Evolutionary conservation across 1,139 yeast genomes (phyloP), one percentile per base, ranked within the genome.

Genomic region (Petasospora fabianii): DNA sequence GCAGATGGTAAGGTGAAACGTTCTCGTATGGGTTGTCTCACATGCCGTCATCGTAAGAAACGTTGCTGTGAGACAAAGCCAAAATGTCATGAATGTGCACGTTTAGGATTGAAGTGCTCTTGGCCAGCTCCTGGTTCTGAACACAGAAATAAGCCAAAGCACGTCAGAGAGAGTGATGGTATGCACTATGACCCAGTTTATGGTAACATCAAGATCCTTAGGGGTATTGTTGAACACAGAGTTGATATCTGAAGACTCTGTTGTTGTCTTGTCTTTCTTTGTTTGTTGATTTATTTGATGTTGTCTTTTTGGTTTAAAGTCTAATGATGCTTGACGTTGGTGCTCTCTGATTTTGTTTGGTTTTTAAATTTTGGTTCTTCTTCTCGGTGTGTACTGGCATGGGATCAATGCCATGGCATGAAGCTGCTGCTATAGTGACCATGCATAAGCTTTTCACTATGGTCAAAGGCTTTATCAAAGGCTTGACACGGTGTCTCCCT

Each of bases 1-100:
- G 27, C 19, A 4, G 38, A 24, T 15, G 30, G 39, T 4, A 47
- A 39, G 27, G 42, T 40, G 14, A 52, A 44, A 31, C 50, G 62
- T 36, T 55, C 60, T 14, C 53, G 61, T 43, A 68, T 67, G 48
- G 92, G 92, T 0, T 83, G 92, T 56, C 60, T 80, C 32, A 80
- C 88, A 0, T 83, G 92, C 53, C 76, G 86, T 43, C 69, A 73
- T 34, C 62, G 92, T 30, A 83, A 83, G 66, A 83, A 83, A 59
- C 75, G 85, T 49, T 83, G 92, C 53, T 78, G 82, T 53, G 92
- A 83, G 55, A 57, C 57, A 1, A 68, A 68, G 41, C 92, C 92
- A 3, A 54, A 56, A 3, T 83, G 92, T 53, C 56, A 65, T 0
- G 85, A 81, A 41, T 81, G 88, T 57, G 43, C 54, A 6, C 60